These are phyloP conservation scores for Bipolaris zeicola DNA, from an alignment of 2,329 filamentous ascomycete species.

Conservation along the genomic window DNA sequence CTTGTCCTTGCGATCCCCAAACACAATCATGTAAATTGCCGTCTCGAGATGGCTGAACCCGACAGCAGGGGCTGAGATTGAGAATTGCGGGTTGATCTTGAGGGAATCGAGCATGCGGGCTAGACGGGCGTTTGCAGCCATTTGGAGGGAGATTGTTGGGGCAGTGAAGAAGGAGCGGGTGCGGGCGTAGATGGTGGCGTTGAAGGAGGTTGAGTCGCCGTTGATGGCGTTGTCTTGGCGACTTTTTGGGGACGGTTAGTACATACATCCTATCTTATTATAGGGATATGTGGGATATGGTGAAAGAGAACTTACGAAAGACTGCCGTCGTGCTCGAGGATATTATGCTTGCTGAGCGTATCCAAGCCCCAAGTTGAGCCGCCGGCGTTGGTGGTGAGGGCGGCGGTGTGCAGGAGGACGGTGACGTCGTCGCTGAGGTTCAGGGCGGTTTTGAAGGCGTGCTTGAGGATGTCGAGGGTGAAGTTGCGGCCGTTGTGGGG, in stretches of 20 bases:
- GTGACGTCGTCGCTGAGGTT: conserved; percentile 12
- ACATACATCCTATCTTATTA: too few species aligned
- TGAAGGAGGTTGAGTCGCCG: conserved; percentile 40
- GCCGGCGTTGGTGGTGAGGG: conserved; percentile 12
- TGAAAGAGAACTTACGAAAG: not conserved
- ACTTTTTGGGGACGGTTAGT: not conserved
- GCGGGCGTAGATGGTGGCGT: conserved; percentile 56
- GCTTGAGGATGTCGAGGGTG: conserved; percentile 33
- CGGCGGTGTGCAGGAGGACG: conserved; percentile 7
- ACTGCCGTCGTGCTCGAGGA: conserved; percentile 57
- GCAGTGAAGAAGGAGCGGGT: conserved; percentile 41
- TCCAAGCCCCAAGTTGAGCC: conserved; percentile 26
- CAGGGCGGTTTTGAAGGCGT: conserved; percentile 8
- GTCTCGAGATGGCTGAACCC: conserved; percentile 1
- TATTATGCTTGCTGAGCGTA: conserved; percentile 52
- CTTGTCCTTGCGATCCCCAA: conserved; percentile 1
- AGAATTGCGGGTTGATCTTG: conserved; percentile 2
- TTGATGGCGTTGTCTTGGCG: not conserved
- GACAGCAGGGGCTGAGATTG: not conserved
- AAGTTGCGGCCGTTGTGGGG: conserved; percentile 39
- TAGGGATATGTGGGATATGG: too few species aligned
- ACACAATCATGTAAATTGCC: conserved; percentile 4
- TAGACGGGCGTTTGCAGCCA: conserved; percentile 11
- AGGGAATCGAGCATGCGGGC: conserved; percentile 9
- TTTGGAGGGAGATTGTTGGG: not conserved